Conservation (phyloP, 352 stramenopile species). For the Phytophthora nicotianae region DNA sequence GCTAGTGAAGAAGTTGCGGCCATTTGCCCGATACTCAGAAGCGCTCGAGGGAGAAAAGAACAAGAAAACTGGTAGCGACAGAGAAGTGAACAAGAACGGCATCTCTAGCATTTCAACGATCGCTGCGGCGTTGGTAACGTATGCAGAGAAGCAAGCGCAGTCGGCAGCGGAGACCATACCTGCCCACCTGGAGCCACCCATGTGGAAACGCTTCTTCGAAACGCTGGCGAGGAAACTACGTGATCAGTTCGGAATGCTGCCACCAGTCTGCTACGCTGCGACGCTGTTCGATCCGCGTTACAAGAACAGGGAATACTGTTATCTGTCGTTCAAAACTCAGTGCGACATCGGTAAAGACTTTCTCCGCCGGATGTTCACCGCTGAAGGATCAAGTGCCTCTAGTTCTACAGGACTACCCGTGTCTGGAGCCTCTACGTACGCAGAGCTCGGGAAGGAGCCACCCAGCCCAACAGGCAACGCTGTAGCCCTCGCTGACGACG, state of each 20-base stretch:
- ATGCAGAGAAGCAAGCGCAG: slow-evolving; percentile 66
- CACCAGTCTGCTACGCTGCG: slow-evolving; percentile 66
- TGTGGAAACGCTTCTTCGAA: slow-evolving; percentile 74
- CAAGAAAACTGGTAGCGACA: slow-evolving; percentile 77
- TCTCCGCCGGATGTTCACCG: slow-evolving; percentile 61
- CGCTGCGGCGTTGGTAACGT: slow-evolving; percentile 64
- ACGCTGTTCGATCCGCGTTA: slow-evolving; percentile 82
- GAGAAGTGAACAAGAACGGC: slow-evolving; percentile 72
- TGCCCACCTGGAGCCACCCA: slow-evolving; percentile 41
- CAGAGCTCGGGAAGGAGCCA: slow-evolving; percentile 36
- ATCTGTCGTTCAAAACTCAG: slow-evolving; percentile 60
- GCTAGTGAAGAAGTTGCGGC: slow-evolving; percentile 77
- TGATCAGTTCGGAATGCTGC: slow-evolving; percentile 54
- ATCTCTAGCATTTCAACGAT: slow-evolving; percentile 84
- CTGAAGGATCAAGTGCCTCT: slow-evolving; percentile 22
- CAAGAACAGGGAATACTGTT: slow-evolving; percentile 84
- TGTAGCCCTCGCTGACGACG: slow-evolving; percentile 45
- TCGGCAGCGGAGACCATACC: slow-evolving; percentile 32
- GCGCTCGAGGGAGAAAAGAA: slow-evolving; percentile 76
- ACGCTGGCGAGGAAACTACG: slow-evolving; percentile 57
- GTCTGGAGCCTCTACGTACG: slow-evolving; percentile 27
- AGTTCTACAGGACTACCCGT: slow-evolving; percentile 18
- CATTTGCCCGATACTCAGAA: slow-evolving; percentile 75
- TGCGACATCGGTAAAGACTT: slow-evolving; percentile 60
- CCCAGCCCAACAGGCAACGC: slow-evolving; percentile 22